phyloP scores from a whole-genome alignment of 768 basidiomycete genomes.

The Coprinellus micaceus region DNA sequence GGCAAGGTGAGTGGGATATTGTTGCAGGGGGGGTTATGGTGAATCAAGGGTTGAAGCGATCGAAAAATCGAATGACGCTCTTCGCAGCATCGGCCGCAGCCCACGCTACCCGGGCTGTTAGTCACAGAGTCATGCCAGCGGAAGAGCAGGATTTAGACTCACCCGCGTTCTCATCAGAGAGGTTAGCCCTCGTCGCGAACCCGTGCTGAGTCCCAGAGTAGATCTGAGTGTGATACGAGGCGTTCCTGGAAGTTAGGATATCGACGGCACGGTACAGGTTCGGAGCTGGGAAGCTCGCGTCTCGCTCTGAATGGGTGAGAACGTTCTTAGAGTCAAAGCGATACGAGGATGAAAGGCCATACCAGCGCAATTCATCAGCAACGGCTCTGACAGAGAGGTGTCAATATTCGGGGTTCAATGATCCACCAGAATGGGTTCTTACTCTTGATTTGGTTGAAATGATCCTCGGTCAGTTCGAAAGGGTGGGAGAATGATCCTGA shows the following conservation, averaged over 20 bases:
- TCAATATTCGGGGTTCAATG: too few relatives aligned
- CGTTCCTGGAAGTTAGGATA: constrained; percentile 46
- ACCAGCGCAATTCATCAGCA: constrained; percentile 57
- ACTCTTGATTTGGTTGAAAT: constrained; percentile 51
- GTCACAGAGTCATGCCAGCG: neutral
- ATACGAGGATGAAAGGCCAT: neutral
- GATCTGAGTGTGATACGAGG: constrained; percentile 52
- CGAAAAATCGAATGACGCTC: constrained; percentile 49
- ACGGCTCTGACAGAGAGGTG: too few relatives aligned
- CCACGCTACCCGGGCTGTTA: constrained; percentile 41
- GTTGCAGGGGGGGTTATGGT: too few relatives aligned
- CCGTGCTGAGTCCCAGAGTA: constrained; percentile 50
- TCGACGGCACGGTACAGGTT: constrained; percentile 54
- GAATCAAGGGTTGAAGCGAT: constrained; percentile 33
- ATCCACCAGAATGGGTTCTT: too few relatives aligned
- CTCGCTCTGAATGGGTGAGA: constrained; percentile 37
- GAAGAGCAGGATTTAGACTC: constrained; percentile 13
- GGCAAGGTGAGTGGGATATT: too few relatives aligned
- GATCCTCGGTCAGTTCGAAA: constrained; percentile 41
- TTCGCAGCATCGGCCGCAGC: constrained; percentile 56
- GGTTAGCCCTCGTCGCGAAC: constrained; percentile 46
- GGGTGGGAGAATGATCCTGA: constrained; percentile 59
- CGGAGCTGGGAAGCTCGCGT: constrained; percentile 47
- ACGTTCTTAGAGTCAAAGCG: neutral
- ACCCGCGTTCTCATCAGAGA: constrained; percentile 37